Base-by-base conservation (phyloP, 2,329 filamentous ascomycete species). In the Botryotinia narcissicola region DNA sequence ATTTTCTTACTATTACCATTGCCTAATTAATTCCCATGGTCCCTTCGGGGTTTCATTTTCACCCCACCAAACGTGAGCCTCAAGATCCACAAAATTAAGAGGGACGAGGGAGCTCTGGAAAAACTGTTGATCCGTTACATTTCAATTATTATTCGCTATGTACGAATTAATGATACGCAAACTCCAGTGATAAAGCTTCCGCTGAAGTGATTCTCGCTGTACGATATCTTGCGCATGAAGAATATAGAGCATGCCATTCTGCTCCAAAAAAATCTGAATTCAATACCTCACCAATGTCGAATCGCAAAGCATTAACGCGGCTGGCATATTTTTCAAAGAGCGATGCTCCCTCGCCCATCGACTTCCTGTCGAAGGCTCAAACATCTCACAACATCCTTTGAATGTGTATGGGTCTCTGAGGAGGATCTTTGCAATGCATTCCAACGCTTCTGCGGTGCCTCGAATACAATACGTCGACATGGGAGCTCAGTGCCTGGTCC, bases 371-470 rank as follows among this genome's bases (percentile, higher is more conserved):
- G 84, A 82, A 85, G 83, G 81, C 83, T 84, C 78, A 84, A 84
- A 74, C 82, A 82, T 57, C 51, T 84, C 60, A 76, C 80, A 61
- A 77, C 82, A 32, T 77, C 83, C 18, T 76, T 77, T 73, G 85
- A 87, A 70, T 82, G 83, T 61, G 79, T 90, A 76, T 91, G 89
- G 88, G 85, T 91, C 75, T 85, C 86, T 44, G 90, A 92, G 77
- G 84, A 87, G 63, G 77, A 87, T 37, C 84, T 92, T 22, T 81
- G 82, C 37, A 81, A 82, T 70, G 85, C 86, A 4, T 87, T 89
- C 76, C 83, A 85, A 64, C 82, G 84, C 29, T 86, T 84, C 78
- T 83, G 80, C 70, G 76, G 78, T 57, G 74, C 79, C 1, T 82
- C 81, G 32, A 77, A 75, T 57, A 75, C 76, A n/a, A 68, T 73